Percentiles rank a stretch among this genome's conserved stretches.
Conservation (phyloP, 108 stramenopile genomes). For the Mediolabrus comicus region DNA sequence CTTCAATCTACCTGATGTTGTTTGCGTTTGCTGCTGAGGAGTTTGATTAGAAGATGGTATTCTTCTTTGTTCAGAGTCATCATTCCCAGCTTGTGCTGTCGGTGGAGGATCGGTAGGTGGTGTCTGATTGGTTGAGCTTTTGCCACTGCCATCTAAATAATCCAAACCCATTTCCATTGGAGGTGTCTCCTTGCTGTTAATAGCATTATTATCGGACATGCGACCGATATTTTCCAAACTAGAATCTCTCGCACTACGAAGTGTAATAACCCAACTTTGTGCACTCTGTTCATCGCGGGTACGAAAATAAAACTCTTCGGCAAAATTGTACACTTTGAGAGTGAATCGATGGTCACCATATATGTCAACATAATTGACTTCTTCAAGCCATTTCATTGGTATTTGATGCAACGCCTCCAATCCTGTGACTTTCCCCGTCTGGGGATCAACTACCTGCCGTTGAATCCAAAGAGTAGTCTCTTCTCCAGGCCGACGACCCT, state of each 20-base stretch:
- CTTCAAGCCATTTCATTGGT: conserved; percentile 77
- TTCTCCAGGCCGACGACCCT: conserved; percentile 74
- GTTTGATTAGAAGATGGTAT: conserved; percentile 8
- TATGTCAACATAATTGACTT: conserved; percentile 64
- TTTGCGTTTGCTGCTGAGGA: conserved; percentile 7
- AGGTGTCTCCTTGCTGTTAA: conserved; percentile 13
- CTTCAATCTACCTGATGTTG: conserved; percentile 38
- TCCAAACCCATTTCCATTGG: conserved; percentile 44
- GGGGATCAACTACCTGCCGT: conserved; percentile 64
- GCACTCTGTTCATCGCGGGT: conserved; percentile 59
- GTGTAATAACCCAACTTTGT: conserved; percentile 74
- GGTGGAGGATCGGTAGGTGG: not conserved
- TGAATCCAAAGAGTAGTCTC: conserved; percentile 91
- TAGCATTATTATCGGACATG: conserved; percentile 2
- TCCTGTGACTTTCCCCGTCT: conserved; percentile 53
- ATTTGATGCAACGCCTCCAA: conserved; percentile 87
- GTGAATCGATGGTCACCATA: conserved; percentile 78
- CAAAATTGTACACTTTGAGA: conserved; percentile 71
- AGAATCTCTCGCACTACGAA: conserved; percentile 54
- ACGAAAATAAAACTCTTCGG: conserved; percentile 84
- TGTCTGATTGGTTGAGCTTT: not conserved
- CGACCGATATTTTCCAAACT: conserved; percentile 43
- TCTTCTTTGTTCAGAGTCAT: not conserved
- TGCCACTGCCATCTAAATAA: conserved; percentile 15
- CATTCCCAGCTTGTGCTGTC: not conserved